A percentile compares a stretch with the other conserved stretches of the same genome.
phyloP scores from a whole-genome alignment of 2,329 filamentous ascomycete species.

The Cercospora janseana region DNA sequence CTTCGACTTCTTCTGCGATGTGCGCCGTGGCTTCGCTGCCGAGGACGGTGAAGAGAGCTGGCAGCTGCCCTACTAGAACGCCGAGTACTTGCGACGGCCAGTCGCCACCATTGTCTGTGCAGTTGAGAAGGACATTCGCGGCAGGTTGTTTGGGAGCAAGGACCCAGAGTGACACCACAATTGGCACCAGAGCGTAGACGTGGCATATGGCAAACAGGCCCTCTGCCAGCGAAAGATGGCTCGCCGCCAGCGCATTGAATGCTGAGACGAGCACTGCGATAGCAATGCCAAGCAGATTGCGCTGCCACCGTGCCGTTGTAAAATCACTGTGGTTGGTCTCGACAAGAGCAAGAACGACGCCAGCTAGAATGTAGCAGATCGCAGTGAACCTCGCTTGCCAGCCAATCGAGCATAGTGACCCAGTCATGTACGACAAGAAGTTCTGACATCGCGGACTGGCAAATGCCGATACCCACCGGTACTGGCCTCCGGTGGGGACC shows the following conservation, averaged over 20 bases:
- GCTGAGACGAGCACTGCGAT: conserved; percentile 24
- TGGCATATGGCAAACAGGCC: conserved; percentile 36
- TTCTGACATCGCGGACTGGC: conserved; percentile 44
- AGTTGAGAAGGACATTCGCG: conserved; percentile 35
- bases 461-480: conserved; percentile 43
- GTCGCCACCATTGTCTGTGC: conserved; percentile 40
- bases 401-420: conserved; percentile 35
- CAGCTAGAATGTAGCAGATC: conserved; percentile 46
- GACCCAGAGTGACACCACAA: conserved; percentile 34
- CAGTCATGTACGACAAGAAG: conserved; percentile 47
- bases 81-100: conserved; percentile 41
- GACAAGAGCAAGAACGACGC: conserved; percentile 48
- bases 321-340: conserved; percentile 40
- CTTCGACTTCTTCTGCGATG: conserved; percentile 46
- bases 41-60: conserved; percentile 31
- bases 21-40: conserved; percentile 43
- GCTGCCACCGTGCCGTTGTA: conserved; percentile 27
- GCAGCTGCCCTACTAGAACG: conserved; percentile 43
- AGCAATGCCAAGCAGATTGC: conserved; percentile 29
- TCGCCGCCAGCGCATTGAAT: conserved; percentile 35
- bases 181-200: conserved; percentile 36
- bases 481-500: conserved; percentile 34
- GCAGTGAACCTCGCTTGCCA: conserved; percentile 49
- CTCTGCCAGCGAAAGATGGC: conserved; percentile 34
- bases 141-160: conserved; percentile 25